Conservation (phyloP, 1,139 yeast genomes). For the Yamadazyma kanchanaburiensis region DNA sequence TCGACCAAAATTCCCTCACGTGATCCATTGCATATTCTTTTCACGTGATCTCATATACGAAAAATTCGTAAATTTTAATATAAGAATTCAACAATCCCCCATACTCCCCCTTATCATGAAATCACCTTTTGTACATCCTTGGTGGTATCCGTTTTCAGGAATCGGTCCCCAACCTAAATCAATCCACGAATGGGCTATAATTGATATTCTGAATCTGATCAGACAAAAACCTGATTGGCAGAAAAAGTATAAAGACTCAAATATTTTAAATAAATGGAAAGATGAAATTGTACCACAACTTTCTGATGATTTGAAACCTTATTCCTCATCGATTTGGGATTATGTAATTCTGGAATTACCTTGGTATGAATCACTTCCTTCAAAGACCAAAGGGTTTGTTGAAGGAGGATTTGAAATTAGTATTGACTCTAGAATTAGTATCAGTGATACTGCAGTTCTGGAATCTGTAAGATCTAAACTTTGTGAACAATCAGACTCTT, state of each 20-base stretch:
- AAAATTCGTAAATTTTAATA: neutral
- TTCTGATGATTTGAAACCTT: slow-evolving; percentile 2
- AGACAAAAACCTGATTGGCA: slow-evolving; percentile 32
- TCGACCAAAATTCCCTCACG: too few relatives aligned
- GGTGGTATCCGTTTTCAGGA: slow-evolving; percentile 11
- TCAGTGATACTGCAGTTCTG: slow-evolving; percentile 15
- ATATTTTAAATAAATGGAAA: slow-evolving; percentile 29
- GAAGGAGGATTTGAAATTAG: slow-evolving; percentile 9
- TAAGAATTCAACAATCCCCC: neutral
- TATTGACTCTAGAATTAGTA: slow-evolving; percentile 18
- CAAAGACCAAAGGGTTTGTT: slow-evolving; percentile 3
- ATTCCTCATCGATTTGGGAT: slow-evolving; percentile 18
- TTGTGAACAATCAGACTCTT: slow-evolving; percentile 2
- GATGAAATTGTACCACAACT: slow-evolving; percentile 19
- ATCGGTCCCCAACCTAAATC: slow-evolving; percentile 12
- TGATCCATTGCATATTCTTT: too few relatives aligned
- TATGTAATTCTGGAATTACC: slow-evolving; percentile 24
- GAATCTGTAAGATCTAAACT: slow-evolving; percentile 9
- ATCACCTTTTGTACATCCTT: slow-evolving; percentile 11
- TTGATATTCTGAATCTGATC: slow-evolving; percentile 20
- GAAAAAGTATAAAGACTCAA: slow-evolving; percentile 22
- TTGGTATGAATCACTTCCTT: slow-evolving; percentile 23
- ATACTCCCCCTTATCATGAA: neutral
- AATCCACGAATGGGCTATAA: slow-evolving; percentile 22
- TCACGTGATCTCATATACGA: too few relatives aligned